phyloP scores from a whole-genome alignment of 139 green algal genomes.

The Chlamydomonas eustigma region DNA sequence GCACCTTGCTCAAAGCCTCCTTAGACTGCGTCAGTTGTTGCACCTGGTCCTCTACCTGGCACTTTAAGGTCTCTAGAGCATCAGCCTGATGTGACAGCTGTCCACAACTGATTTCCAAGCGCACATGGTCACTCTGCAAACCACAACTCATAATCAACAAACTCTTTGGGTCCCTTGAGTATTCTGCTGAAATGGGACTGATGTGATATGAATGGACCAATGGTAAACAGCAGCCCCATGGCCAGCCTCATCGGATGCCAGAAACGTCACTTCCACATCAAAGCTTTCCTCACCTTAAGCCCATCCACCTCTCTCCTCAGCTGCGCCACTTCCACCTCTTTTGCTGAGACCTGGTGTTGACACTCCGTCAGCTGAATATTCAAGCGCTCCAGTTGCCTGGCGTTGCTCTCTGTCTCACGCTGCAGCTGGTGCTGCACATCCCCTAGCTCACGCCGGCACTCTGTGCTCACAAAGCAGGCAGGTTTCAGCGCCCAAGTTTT shows the following conservation, averaged over 20 bases:
- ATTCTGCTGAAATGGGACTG: too few relatives aligned
- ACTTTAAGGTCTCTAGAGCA: slow-evolving; percentile 3
- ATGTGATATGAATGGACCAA: too few relatives aligned
- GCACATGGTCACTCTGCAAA: background rate
- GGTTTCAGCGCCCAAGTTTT: too few relatives aligned
- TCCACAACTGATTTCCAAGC: slow-evolving; percentile 5
- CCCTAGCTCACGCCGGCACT: background rate
- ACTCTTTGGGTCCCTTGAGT: too few relatives aligned
- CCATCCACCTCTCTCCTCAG: slow-evolving; percentile 6
- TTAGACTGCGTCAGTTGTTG: background rate
- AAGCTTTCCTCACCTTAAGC: background rate
- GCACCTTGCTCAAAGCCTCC: slow-evolving; percentile 5
- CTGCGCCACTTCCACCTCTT: slow-evolving; percentile 12
- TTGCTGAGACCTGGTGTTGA: background rate
- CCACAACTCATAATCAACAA: too few relatives aligned
- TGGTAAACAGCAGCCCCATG: too few relatives aligned
- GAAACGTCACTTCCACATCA: too few relatives aligned
- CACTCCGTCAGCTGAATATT: background rate
- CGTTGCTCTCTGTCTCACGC: slow-evolving; percentile 10
- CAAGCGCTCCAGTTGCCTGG: background rate
- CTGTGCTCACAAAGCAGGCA: background rate
- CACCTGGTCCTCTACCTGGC: background rate
- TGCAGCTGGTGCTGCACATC: slow-evolving; percentile 8
- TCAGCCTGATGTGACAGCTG: slow-evolving; percentile 1
- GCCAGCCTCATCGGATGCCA: too few relatives aligned